phyloP scores from a whole-genome alignment of 257 asterid species.

The Solanum commersonii region DNA sequence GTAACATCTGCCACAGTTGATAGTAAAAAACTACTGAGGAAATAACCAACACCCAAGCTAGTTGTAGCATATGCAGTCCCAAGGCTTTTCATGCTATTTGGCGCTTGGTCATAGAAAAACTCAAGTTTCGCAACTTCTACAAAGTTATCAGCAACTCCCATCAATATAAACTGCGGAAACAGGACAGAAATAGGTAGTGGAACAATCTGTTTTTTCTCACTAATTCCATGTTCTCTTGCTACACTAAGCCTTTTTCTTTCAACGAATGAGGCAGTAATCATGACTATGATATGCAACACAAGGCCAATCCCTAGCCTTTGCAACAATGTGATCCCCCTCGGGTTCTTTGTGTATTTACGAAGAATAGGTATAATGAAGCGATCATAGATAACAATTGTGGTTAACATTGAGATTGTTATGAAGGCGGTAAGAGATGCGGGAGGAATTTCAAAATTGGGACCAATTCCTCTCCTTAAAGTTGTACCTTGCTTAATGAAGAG shows the following conservation, averaged over 20 bases:
- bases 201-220: constrained; percentile 14
- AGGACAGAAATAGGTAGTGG: constrained; percentile 61
- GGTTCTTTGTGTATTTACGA: constrained; percentile 43
- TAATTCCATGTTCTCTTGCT: constrained; percentile 24
- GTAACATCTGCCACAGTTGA: constrained; percentile 50
- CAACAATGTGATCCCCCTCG: constrained; percentile 51
- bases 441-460: constrained; percentile 48
- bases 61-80: constrained; percentile 70
- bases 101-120: constrained; percentile 74
- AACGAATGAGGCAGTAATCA: constrained; percentile 30
- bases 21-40: constrained; percentile 49
- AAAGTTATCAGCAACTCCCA: constrained; percentile 58
- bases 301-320: constrained; percentile 63
- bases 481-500: constrained; percentile 72
- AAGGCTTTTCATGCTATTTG: constrained; percentile 67
- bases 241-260: constrained; percentile 41
- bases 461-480: constrained; percentile 34
- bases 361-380: constrained; percentile 36
- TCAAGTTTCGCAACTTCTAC: constrained; percentile 60
- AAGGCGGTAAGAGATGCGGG: constrained; percentile 61
- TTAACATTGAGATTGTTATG: constrained; percentile 53
- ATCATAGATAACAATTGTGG: constrained; percentile 41
- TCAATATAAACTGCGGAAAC: constrained; percentile 47
- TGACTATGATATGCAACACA: constrained; percentile 32
- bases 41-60: constrained; percentile 52